phyloP scores from a whole-genome alignment of 768 basidiomycete species.

The Tremella mesenterica region DNA sequence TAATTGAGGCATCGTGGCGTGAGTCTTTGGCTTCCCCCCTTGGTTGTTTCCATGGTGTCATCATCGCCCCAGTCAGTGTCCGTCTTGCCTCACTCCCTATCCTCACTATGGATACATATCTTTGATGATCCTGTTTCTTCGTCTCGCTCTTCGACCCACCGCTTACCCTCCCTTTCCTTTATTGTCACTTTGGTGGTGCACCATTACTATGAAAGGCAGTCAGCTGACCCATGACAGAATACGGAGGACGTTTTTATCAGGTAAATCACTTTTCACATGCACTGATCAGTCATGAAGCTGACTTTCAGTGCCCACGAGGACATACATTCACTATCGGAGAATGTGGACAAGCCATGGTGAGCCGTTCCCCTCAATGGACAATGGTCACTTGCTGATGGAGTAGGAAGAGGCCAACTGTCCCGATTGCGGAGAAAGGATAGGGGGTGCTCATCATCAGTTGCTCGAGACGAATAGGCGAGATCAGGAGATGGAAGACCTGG shows the following conservation, averaged over 20 bases:
- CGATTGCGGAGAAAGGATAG: slow-evolving; percentile 25
- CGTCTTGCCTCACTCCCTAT: too few species aligned
- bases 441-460: slow-evolving; percentile 14
- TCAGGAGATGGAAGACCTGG: slow-evolving; percentile 11
- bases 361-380: background rate
- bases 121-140: too few species aligned
- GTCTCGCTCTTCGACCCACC: too few species aligned
- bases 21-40: too few species aligned
- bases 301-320: slow-evolving; percentile 21
- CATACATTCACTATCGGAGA: slow-evolving; percentile 20
- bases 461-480: slow-evolving; percentile 8
- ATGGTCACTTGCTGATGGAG: background rate
- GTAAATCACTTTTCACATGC: too few species aligned
- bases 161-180: too few species aligned
- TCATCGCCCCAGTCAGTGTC: too few species aligned
- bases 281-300: too few species aligned
- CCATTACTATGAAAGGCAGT: background rate
- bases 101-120: too few species aligned
- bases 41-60: too few species aligned
- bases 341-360: slow-evolving; percentile 11
- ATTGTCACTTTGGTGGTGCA: too few species aligned
- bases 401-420: slow-evolving; percentile 11
- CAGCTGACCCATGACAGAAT: background rate
- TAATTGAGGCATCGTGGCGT: background rate
- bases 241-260: slow-evolving; percentile 6